Evolutionary conservation across 441 rosid genomes (phyloP), one percentile per base, ranked within the genome.

Genomic region (Erodium chrysanthum): DNA sequence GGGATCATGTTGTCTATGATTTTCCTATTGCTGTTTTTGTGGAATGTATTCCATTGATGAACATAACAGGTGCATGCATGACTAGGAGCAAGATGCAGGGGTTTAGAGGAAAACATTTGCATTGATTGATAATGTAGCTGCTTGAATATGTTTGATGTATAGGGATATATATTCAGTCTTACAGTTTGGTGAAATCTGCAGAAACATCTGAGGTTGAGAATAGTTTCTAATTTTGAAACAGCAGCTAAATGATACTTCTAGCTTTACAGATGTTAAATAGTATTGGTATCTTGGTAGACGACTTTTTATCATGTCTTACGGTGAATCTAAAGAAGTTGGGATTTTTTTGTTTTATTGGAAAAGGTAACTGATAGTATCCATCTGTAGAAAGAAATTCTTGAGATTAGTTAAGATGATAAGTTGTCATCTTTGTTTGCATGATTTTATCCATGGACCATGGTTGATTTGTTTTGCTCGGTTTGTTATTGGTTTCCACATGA

Each of bases 121-220:
- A 7, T n/a, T 50, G 40, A 2, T 75, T 35, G 66, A 33, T 40
- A 66, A 23, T 11, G n/a, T 71, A 68, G 35, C 64, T 65, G 31
- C 64, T 56, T 37, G 61, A 69, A 66, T 75, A 40, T 68, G 64
- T 69, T 65, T 21, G 50, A 29, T 72, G 42, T 64, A 64, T 65
- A 23, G 27, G 70, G 65, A 40, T 66, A 46, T 66, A 68, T 72
- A 31, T 50, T 60, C 37, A 33, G 17, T 72, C 17, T 65, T 54
- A 61, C 33, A 66, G 37, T 27, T 61, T 7, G 35, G 17, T 11
- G 12, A 40, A 10, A 7, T 7, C n/a, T n/a, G 20, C 21, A 50
- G 35, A 44, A 52, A 18, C 40, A 40, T 50, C 33, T 37, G 21
- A 40, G 70, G 63, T 33, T 1, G 44, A 64, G 65, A 54, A 64